These are phyloP conservation scores for Verticillium albo-atrum DNA, from an alignment of 2,329 filamentous ascomycete species.

Conservation along the genomic window DNA sequence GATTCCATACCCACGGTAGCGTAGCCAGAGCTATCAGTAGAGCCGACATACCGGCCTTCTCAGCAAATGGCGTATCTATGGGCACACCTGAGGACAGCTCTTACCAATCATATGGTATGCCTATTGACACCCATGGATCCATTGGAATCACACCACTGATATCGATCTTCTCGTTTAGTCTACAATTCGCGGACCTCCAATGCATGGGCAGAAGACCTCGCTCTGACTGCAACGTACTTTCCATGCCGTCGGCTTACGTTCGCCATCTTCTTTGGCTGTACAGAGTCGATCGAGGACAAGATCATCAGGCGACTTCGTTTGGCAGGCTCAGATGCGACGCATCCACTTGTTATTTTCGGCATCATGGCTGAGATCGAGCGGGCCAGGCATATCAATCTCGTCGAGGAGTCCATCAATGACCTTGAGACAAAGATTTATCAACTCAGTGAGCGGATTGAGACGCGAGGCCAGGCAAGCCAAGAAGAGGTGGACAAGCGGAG, in stretches of 20 bases:
- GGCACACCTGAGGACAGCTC: not conserved
- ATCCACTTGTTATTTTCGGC: slow-evolving; percentile 22
- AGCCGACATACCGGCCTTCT: not conserved
- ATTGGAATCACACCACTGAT: not conserved
- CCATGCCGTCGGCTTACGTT: slow-evolving; percentile 15
- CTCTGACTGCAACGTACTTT: slow-evolving; percentile 19
- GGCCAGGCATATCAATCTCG: slow-evolving; percentile 13
- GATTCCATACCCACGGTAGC: not conserved
- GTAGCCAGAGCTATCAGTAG: slow-evolving; percentile 2
- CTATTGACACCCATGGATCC: too few relatives aligned
- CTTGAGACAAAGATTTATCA: slow-evolving; percentile 18
- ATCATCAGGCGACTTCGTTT: slow-evolving; percentile 12
- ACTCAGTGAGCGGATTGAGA: slow-evolving; percentile 6
- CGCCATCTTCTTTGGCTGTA: slow-evolving; percentile 19
- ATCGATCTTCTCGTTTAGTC: slow-evolving; percentile 9
- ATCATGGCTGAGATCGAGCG: slow-evolving; percentile 26
- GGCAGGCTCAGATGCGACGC: slow-evolving; percentile 3
- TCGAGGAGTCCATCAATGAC: slow-evolving; percentile 14
- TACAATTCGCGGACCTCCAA: slow-evolving; percentile 21
- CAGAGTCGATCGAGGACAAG: slow-evolving; percentile 5
- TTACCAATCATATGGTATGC: not conserved
- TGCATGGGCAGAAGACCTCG: slow-evolving; percentile 19
- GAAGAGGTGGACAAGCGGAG: slow-evolving; percentile 3
- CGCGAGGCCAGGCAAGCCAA: slow-evolving; percentile 1
- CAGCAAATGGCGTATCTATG: not conserved